Evolutionary conservation across 1,284 basidiomycete genomes (phyloP).

Genomic region (Puccinia triticina): DNA sequence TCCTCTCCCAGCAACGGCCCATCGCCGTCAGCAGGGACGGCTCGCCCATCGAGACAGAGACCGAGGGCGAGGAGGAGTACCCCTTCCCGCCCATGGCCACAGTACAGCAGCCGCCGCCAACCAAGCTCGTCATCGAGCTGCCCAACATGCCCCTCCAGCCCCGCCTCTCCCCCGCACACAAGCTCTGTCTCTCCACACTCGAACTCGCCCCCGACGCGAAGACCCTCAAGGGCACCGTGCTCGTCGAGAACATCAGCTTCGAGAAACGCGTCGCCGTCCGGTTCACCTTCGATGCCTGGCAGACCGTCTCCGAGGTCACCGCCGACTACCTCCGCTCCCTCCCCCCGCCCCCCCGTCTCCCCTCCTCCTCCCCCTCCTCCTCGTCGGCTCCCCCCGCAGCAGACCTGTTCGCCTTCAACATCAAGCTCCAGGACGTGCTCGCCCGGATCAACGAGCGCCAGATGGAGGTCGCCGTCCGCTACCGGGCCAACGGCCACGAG

Average conservation of each 20-base stretch:
- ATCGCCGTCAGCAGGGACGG: conserved; percentile 87
- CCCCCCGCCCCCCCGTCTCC: conserved; percentile 56
- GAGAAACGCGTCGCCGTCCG: conserved; percentile 65
- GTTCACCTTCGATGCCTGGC: conserved; percentile 66
- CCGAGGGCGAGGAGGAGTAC: conserved; percentile 64
- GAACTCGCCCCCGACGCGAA: conserved; percentile 25
- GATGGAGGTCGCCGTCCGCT: conserved; percentile 71
- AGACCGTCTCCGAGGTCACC: conserved; percentile 65
- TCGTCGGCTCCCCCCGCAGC: conserved; percentile 55
- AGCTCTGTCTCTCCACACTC: conserved; percentile 22
- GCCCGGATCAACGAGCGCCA: conserved; percentile 69
- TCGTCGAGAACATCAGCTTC: conserved; percentile 65
- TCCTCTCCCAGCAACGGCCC: conserved; percentile 89
- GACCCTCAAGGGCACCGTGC: conserved; percentile 62
- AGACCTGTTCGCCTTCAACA: conserved; percentile 64
- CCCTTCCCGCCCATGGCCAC: conserved; percentile 21
- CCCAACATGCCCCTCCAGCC: conserved; percentile 7
- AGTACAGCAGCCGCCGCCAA: not conserved
- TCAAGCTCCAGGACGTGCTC: conserved; percentile 76
- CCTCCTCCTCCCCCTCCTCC: not conserved
- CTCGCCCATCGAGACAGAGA: conserved; percentile 79
- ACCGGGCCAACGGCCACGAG: conserved; percentile 62
- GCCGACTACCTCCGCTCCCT: conserved; percentile 62
- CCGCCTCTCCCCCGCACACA: too few relatives aligned
- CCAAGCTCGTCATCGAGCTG: conserved; percentile 31